Percentiles rank a stretch among this genome's conserved stretches.
Conservation (phyloP, 2,329 filamentous ascomycete species). For the Pezicula radicicola region DNA sequence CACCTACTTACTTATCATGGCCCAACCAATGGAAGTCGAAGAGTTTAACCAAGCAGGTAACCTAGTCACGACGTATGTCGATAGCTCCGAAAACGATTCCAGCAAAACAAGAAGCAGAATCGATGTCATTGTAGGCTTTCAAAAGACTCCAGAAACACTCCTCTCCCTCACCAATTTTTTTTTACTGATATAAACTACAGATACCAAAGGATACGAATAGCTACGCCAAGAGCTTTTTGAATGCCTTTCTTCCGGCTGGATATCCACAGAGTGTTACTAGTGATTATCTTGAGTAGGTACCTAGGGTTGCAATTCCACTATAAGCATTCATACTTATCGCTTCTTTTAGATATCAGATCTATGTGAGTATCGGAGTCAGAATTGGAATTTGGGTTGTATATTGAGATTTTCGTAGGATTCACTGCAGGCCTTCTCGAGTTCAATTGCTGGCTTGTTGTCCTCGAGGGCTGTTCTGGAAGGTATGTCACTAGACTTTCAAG, state of each 20-base stretch:
- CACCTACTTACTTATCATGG: background rate
- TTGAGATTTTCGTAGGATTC: slow-evolving; percentile 43
- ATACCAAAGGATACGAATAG: slow-evolving; percentile 18
- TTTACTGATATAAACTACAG: slow-evolving; percentile 7
- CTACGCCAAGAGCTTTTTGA: slow-evolving; percentile 37
- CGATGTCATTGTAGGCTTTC: slow-evolving; percentile 21
- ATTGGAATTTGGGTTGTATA: background rate
- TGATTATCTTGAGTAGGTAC: slow-evolving; percentile 61
- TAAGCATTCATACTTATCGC: slow-evolving; percentile 5
- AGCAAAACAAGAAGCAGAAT: slow-evolving; percentile 10
- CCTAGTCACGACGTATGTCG: slow-evolving; percentile 27
- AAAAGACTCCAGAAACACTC: background rate
- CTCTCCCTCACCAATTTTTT: background rate
- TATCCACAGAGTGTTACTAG: slow-evolving; percentile 69
- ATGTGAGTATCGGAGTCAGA: slow-evolving; percentile 49
- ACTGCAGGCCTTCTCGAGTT: slow-evolving; percentile 62
- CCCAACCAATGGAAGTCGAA: slow-evolving; percentile 13
- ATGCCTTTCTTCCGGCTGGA: slow-evolving; percentile 65
- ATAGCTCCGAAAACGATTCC: slow-evolving; percentile 2
- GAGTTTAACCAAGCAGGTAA: slow-evolving; percentile 29
- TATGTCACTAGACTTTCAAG: slow-evolving; percentile 20
- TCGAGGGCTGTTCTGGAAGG: slow-evolving; percentile 67
- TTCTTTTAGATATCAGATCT: slow-evolving; percentile 59
- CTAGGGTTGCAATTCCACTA: background rate
- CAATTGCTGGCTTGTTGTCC: slow-evolving; percentile 61